Percentiles rank a stretch among this genome's conserved stretches.
These are phyloP conservation scores for Davidsoniella neocaledoniae DNA, from an alignment of 2,329 filamentous ascomycete genomes.

Conservation along the genomic window DNA sequence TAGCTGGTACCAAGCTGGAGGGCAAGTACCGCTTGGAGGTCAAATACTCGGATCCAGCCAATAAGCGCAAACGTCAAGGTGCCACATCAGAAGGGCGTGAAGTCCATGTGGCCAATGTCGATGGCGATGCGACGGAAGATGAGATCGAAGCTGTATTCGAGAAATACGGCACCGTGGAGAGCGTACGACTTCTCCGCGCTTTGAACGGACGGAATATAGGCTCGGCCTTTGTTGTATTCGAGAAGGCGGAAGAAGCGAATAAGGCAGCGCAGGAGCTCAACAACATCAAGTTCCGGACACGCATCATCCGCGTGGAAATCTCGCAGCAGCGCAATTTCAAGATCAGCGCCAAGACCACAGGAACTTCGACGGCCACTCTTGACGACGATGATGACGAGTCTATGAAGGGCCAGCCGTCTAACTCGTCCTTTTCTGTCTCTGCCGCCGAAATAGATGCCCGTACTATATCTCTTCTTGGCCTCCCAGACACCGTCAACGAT, in stretches of 20 bases:
- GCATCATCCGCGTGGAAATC: slow-evolving; percentile 49
- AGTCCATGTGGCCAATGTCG: slow-evolving; percentile 58
- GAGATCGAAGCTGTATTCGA: slow-evolving; percentile 57
- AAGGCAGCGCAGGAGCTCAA: slow-evolving; percentile 51
- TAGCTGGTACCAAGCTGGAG: slow-evolving; percentile 56
- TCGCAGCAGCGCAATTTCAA: slow-evolving; percentile 41
- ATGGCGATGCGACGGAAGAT: slow-evolving; percentile 42
- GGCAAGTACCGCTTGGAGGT: slow-evolving; percentile 52
- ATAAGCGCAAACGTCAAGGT: slow-evolving; percentile 63
- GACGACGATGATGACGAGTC: slow-evolving; percentile 15
- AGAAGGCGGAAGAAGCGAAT: slow-evolving; percentile 50
- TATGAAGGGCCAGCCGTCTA: slow-evolving; percentile 20
- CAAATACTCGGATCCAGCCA: slow-evolving; percentile 69
- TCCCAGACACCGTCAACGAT: slow-evolving; percentile 88
- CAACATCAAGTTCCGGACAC: slow-evolving; percentile 50
- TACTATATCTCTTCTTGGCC: slow-evolving; percentile 64
- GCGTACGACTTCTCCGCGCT: slow-evolving; percentile 53
- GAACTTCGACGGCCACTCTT: slow-evolving; percentile 18
- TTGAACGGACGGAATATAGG: slow-evolving; percentile 55
- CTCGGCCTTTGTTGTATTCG: slow-evolving; percentile 65
- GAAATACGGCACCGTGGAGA: slow-evolving; percentile 59
- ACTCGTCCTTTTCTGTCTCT: slow-evolving; percentile 15
- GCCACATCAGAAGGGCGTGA: slow-evolving; percentile 78
- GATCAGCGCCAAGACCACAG: slow-evolving; percentile 30
- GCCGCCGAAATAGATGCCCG: slow-evolving; percentile 34